These are phyloP conservation scores for Fusarium marasasianum DNA, from an alignment of 2,329 filamentous ascomycete species.

Conservation along the genomic window DNA sequence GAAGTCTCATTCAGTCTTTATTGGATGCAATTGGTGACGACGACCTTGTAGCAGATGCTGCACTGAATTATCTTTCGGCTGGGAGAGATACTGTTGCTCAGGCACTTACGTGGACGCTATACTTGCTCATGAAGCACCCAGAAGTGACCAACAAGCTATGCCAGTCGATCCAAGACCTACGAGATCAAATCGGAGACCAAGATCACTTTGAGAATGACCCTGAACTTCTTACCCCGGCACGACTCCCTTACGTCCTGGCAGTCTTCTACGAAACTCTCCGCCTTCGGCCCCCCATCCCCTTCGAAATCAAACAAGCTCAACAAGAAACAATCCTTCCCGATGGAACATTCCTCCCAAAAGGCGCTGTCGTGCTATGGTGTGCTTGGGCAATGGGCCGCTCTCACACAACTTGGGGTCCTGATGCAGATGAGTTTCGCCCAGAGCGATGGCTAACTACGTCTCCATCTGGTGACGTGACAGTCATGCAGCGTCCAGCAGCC, in stretches of 20 bases:
- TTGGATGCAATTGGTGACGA: slow-evolving; percentile 65
- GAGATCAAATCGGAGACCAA: neutral
- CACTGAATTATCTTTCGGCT: slow-evolving; percentile 72
- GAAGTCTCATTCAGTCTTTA: slow-evolving; percentile 68
- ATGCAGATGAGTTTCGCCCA: slow-evolving; percentile 65
- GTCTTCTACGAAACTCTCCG: slow-evolving; percentile 70
- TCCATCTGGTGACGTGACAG: slow-evolving; percentile 45
- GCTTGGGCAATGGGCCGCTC: slow-evolving; percentile 72
- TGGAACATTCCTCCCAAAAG: slow-evolving; percentile 64
- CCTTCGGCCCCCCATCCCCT: slow-evolving; percentile 71
- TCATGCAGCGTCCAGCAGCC: slow-evolving; percentile 55
- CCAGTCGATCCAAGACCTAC: slow-evolving; percentile 49
- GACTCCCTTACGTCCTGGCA: slow-evolving; percentile 66
- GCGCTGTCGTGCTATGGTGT: slow-evolving; percentile 69
- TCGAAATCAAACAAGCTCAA: slow-evolving; percentile 71
- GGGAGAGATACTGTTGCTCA: slow-evolving; percentile 73
- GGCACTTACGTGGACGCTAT: slow-evolving; percentile 71
- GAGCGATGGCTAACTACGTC: slow-evolving; percentile 62
- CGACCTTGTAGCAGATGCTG: slow-evolving; percentile 68
- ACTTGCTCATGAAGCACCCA: slow-evolving; percentile 65
- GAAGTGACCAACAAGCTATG: slow-evolving; percentile 53
- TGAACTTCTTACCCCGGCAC: slow-evolving; percentile 52
- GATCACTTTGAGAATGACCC: neutral
- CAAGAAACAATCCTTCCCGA: slow-evolving; percentile 65
- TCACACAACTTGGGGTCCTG: slow-evolving; percentile 62